Conservation (phyloP, 768 basidiomycete species). For the Bullera alba region DNA sequence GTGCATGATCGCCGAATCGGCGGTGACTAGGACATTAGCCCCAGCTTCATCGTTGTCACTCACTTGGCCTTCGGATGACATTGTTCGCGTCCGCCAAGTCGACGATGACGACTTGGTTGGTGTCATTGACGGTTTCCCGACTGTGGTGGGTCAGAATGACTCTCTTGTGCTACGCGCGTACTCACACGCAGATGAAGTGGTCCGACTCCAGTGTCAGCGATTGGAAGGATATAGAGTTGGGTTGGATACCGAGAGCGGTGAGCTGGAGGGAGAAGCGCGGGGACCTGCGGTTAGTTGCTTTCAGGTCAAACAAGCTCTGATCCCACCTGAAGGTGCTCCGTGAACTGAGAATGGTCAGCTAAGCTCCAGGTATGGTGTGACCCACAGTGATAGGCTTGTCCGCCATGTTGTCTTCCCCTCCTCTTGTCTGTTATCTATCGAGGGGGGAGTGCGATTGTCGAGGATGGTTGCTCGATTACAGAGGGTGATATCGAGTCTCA, state of each 20-base stretch:
- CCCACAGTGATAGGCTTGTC: conserved; percentile 46
- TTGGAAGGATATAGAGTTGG: conserved; percentile 95
- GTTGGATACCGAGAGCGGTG: conserved; percentile 90
- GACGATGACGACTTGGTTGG: conserved; percentile 97
- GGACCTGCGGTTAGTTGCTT: not conserved
- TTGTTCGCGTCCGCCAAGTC: conserved; percentile 96
- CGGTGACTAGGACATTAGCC: conserved; percentile 57
- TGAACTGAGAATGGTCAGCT: conserved; percentile 32
- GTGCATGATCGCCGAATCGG: conserved; percentile 99
- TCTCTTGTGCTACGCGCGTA: not conserved
- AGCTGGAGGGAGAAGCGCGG: conserved; percentile 52
- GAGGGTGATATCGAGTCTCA: no score
- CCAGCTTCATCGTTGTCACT: conserved; percentile 10
- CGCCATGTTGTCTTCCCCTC: conserved; percentile 29
- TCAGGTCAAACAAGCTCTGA: not conserved
- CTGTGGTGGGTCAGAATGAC: conserved; percentile 12
- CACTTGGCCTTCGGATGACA: conserved; percentile 53
- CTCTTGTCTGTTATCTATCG: no score
- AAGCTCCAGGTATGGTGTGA: not conserved
- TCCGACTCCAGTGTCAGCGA: conserved; percentile 94
- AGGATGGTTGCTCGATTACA: no score
- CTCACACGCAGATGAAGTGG: conserved; percentile 83
- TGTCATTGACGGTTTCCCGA: conserved; percentile 87
- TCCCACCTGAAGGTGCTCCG: conserved; percentile 48
- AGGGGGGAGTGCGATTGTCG: no score